Evolutionary conservation across 129 eudicot species (phyloP), one percentile per base, ranked within the genome.

Genomic region (Helianthus tuberosus): DNA sequence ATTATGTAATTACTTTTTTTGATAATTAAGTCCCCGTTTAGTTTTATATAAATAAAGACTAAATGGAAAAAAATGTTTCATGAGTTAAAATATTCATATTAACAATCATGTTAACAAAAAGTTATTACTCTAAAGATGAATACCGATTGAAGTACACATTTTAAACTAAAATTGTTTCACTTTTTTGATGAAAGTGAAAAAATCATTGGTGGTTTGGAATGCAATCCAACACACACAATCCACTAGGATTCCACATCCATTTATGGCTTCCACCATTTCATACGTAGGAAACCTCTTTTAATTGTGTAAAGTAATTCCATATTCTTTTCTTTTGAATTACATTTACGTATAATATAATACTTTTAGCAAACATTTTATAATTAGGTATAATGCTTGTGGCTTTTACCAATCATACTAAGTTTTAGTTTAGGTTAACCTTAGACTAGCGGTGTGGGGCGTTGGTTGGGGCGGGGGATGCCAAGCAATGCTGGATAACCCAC

Each of bases 171-270:
- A 55, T 55, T 55, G 36, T 20, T 57, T 57, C 63, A 57, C 63
- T 57, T 57, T 20, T 55, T 16, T 7, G 60, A 54, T 54, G 20
- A 57, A 20, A 20, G 63, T 20, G 35, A 57, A 23, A 57, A 23
- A 57, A 36, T 23, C 63, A 57, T 55, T 20, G 63, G 63, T 57
- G 63, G 4, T 8, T 27, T 3, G 11, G 14, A 20, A 57, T 57
- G 63, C 35, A 57, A 57, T 57, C 63, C 63, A 57, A 57, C 63
- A 57, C n/a, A 57, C 13, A 57, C 63, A 57, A 57, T 9, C 63
- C 36, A 57, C 36, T 57, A 57, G 36, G 36, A 57, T 57, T 57
- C 63, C 63, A 57, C 63, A 20, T 29, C 3, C 35, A 5, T 57
- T 20, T 57, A 57, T 57, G 63, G 63, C 35, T 57, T 57, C 11